These are phyloP conservation scores for Aspergillus ustus DNA, from an alignment of 2,329 filamentous ascomycete species.

Conservation along the genomic window DNA sequence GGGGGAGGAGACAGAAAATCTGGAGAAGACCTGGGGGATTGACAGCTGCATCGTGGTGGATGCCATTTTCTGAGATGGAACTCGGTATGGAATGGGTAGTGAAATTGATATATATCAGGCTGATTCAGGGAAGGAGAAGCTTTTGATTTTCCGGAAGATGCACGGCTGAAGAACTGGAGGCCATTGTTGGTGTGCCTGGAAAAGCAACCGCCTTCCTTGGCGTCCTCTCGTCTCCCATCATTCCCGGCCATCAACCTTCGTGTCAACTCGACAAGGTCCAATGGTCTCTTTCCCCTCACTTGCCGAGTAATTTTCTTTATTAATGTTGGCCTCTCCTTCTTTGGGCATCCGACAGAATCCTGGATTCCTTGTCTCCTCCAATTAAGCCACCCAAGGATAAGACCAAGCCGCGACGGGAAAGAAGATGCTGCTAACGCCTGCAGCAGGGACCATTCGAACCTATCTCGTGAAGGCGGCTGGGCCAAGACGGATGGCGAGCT, in stretches of 20 bases:
- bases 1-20: constrained; percentile 16
- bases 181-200: constrained; percentile 5
- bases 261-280: constrained; percentile 1
- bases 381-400: constrained; percentile 7
- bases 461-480: not conserved
- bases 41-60: constrained; percentile 3
- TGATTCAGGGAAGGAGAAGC: not conserved
- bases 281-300: not conserved
- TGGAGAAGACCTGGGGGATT: constrained; percentile 20
- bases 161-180: constrained; percentile 3
- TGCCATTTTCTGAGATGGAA: not conserved
- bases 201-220: not conserved
- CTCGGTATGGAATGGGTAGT: not conserved
- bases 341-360: constrained; percentile 1
- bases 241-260: not conserved
- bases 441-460: not conserved
- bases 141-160: not conserved
- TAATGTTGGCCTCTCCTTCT: constrained; percentile 4
- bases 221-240: not conserved
- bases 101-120: not conserved
- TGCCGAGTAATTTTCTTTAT: not conserved
- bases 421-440: not conserved
- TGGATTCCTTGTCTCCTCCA: not conserved
- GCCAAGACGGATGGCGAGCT: not conserved
- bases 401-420: not conserved